phyloP scores from a whole-genome alignment of 164 flowering plant species.

The Echeveria elegans region DNA sequence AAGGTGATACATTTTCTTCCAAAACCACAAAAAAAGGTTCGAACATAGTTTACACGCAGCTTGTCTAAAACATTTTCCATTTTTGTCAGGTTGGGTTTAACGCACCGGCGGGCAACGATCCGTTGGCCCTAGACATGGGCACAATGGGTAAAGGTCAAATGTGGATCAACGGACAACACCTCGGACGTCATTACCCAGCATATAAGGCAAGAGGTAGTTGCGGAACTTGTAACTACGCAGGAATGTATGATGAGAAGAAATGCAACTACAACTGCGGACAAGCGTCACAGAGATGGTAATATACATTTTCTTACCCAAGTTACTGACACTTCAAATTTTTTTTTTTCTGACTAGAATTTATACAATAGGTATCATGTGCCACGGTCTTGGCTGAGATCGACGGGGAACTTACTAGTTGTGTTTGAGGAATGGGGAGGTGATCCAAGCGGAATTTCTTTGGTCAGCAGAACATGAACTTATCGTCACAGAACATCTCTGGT shows the following conservation, averaged over 20 bases:
- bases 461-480: conserved; percentile 25
- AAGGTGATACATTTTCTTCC: conserved; percentile 96
- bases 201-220: conserved; percentile 59
- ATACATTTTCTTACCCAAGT: too few relatives aligned
- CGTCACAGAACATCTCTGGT: conserved; percentile 31
- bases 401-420: conserved; percentile 43
- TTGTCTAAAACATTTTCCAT: too few relatives aligned
- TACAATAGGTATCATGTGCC: conserved; percentile 72
- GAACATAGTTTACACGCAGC: too few relatives aligned
- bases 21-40: too few relatives aligned
- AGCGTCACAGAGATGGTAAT: conserved; percentile 70
- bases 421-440: conserved; percentile 82
- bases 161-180: conserved; percentile 73
- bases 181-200: conserved; percentile 86
- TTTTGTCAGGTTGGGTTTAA: conserved; percentile 47
- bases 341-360: background rate
- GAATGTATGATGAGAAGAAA: conserved; percentile 43
- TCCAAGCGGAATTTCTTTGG: conserved; percentile 42
- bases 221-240: conserved; percentile 49
- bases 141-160: conserved; percentile 86
- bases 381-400: conserved; percentile 52
- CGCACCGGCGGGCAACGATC: conserved; percentile 58
- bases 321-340: too few relatives aligned
- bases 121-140: conserved; percentile 70
- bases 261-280: conserved; percentile 55